Evolutionary conservation across 2,329 filamentous ascomycete genomes (phyloP), one percentile per base, ranked within the genome.

Genomic region (Sordariomycetes sp.): DNA sequence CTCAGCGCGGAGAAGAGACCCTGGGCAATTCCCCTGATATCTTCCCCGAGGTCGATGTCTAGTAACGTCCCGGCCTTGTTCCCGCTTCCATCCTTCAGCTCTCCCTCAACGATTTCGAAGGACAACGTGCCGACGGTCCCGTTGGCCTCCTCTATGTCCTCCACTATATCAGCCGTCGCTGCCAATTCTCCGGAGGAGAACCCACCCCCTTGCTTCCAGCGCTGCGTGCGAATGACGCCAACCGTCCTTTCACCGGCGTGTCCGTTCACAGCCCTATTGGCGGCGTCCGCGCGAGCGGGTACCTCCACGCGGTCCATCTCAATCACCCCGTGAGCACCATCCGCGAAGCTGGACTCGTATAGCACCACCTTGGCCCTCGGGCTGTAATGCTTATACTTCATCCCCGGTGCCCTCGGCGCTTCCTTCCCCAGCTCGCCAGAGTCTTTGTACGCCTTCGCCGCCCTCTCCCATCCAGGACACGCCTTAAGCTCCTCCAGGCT

Each of bases 321-420:
- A 14, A 67, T 62, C 40, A 78, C 66, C 8, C 75, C 75, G 11
- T 66, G 66, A 51, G 64, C 62, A 24, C 72, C 70, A 12, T 61
- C 64, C 14, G 60, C 61, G 69, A 68, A 74, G 43, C 67, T 70
- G 28, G 81, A 72, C 69, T 96, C 90, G 68, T 91, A 96, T 1
- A 97, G 76, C 16, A 96, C 76, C 2, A 99, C 92, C 53, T 80
- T 84, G 1, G 94, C 95, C 70, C 86, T 89, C 1, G 94, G 94
- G 51, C 92, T 96, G 68, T 99, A 99, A 70, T 99, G 94, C 68
- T 94, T 90, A 70, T 99, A 99, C 73, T 99, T 99, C 94, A 99
- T 99, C 1, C 94, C 94, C 0, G 94, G 94, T 1, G 94, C 94
- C 59, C 90, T 80, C 0, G 94, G 94, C 11, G 80, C 79, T 1